These are phyloP conservation scores for Aspergillus quadrilineatus DNA, from an alignment of 2,329 filamentous ascomycete genomes.

Conservation along the genomic window DNA sequence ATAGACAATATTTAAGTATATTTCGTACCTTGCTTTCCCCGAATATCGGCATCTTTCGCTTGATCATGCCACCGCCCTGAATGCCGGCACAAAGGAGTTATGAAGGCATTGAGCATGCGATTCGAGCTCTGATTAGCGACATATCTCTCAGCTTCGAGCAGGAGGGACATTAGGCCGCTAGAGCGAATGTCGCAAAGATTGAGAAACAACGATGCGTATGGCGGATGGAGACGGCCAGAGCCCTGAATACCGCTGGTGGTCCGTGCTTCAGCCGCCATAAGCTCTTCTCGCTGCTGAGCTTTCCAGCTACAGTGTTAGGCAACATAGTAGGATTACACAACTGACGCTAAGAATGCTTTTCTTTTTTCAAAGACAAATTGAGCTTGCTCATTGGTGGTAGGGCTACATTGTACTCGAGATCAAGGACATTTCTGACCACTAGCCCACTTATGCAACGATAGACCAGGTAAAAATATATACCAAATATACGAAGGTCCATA, in stretches of 20 bases:
- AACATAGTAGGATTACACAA: too few species aligned
- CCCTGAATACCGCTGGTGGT: neutral
- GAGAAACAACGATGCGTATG: neutral
- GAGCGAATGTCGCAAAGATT: neutral
- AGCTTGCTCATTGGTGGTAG: too few species aligned
- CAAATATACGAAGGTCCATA: too few species aligned
- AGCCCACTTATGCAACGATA: too few species aligned
- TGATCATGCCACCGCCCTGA: conserved; percentile 36
- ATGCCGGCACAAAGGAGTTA: conserved; percentile 37
- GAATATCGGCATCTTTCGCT: conserved; percentile 38
- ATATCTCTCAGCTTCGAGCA: conserved; percentile 46
- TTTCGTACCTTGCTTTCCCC: conserved; percentile 35
- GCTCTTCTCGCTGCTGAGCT: too few species aligned
- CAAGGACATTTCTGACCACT: too few species aligned
- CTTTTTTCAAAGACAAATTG: too few species aligned
- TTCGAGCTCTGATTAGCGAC: conserved; percentile 41
- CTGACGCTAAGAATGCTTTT: too few species aligned
- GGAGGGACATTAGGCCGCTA: conserved; percentile 41
- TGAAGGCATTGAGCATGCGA: conserved; percentile 41
- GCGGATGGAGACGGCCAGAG: neutral
- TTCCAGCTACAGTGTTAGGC: too few species aligned
- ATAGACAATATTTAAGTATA: neutral
- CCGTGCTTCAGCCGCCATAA: neutral
- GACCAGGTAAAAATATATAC: too few species aligned
- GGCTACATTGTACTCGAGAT: too few species aligned